Percentiles rank a stretch among this genome's conserved stretches.
These are phyloP conservation scores for Ustilago lituana DNA, from an alignment of 1,284 basidiomycete species.

Conservation along the genomic window DNA sequence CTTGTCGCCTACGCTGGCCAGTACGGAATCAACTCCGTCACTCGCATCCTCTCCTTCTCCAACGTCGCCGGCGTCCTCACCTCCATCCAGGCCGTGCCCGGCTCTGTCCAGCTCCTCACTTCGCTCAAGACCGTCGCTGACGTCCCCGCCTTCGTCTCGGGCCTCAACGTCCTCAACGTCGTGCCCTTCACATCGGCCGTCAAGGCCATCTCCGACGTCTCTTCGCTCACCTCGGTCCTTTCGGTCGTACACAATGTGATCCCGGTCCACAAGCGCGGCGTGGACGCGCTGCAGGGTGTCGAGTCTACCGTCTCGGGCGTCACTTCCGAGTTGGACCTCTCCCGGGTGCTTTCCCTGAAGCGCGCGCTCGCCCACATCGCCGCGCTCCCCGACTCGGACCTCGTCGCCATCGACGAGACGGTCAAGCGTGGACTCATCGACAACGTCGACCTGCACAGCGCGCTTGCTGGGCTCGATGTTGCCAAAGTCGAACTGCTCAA, in stretches of 20 bases:
- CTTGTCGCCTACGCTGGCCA: slow-evolving; percentile 13
- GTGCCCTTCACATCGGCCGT: slow-evolving; percentile 15
- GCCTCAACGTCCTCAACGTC: slow-evolving; percentile 13
- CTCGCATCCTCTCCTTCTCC: slow-evolving; percentile 2
- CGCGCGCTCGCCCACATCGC: slow-evolving; percentile 23
- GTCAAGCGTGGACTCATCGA: slow-evolving; percentile 4
- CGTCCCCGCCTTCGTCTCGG: slow-evolving; percentile 20
- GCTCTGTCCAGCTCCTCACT: slow-evolving; percentile 18
- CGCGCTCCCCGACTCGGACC: slow-evolving; percentile 16
- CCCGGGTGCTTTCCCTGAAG: slow-evolving; percentile 15
- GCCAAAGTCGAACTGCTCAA: slow-evolving; percentile 10
- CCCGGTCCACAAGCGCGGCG: slow-evolving; percentile 16
- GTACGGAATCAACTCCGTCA: slow-evolving; percentile 9
- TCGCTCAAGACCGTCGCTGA: slow-evolving; percentile 26
- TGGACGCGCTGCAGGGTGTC: slow-evolving; percentile 12
- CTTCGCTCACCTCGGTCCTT: slow-evolving; percentile 1
- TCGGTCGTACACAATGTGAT: neutral
- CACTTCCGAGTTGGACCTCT: neutral
- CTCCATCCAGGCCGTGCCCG: slow-evolving; percentile 7
- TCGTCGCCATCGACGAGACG: slow-evolving; percentile 5
- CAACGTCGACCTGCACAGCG: neutral
- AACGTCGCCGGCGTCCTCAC: slow-evolving; percentile 12
- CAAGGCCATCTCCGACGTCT: slow-evolving; percentile 15
- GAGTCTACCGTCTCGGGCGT: slow-evolving; percentile 6
- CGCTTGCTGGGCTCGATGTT: slow-evolving; percentile 1